These are phyloP conservation scores for Cytospora schulzeri DNA, from an alignment of 2,329 filamentous ascomycete species.

Conservation along the genomic window DNA sequence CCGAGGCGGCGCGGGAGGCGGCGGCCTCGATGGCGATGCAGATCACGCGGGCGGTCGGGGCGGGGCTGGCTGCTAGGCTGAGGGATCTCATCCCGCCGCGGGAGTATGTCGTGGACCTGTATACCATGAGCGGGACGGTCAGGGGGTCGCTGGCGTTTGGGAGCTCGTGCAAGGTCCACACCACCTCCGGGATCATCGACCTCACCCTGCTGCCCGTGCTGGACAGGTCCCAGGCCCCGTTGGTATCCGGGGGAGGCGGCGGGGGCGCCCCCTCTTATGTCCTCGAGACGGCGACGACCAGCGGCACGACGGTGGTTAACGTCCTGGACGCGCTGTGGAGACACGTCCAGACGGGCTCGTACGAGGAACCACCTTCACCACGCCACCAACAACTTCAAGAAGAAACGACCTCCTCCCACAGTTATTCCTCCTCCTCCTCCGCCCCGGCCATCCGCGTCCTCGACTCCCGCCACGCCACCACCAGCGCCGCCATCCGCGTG, in stretches of 20 bases:
- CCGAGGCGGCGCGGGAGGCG: slow-evolving; percentile 25
- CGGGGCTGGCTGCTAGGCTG: neutral
- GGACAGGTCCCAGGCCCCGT: slow-evolving; percentile 31
- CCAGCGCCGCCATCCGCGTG: slow-evolving; percentile 47
- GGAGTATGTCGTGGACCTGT: slow-evolving; percentile 49
- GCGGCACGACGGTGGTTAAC: slow-evolving; percentile 43
- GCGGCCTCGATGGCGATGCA: slow-evolving; percentile 18
- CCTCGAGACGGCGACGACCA: slow-evolving; percentile 48
- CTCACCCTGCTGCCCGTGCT: slow-evolving; percentile 49
- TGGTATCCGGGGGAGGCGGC: neutral
- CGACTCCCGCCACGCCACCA: slow-evolving; percentile 45
- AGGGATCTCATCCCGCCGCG: slow-evolving; percentile 43
- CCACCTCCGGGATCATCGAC: slow-evolving; percentile 45
- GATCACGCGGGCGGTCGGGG: slow-evolving; percentile 1
- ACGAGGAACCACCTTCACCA: slow-evolving; percentile 25
- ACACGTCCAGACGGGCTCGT: slow-evolving; percentile 30
- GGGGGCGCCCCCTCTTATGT: slow-evolving; percentile 13
- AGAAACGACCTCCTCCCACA: neutral
- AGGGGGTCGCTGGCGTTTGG: slow-evolving; percentile 44
- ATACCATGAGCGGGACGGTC: slow-evolving; percentile 50
- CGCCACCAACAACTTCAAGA: slow-evolving; percentile 1
- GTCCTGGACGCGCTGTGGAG: slow-evolving; percentile 51
- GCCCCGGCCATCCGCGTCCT: slow-evolving; percentile 40
- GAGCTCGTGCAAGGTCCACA: slow-evolving; percentile 39
- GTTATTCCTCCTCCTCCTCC: neutral